A percentile compares a stretch with the other conserved stretches of the same genome.
These are phyloP conservation scores for Pseudogymnoascus sp. DNA, from an alignment of 2,329 filamentous ascomycete genomes.

Conservation along the genomic window DNA sequence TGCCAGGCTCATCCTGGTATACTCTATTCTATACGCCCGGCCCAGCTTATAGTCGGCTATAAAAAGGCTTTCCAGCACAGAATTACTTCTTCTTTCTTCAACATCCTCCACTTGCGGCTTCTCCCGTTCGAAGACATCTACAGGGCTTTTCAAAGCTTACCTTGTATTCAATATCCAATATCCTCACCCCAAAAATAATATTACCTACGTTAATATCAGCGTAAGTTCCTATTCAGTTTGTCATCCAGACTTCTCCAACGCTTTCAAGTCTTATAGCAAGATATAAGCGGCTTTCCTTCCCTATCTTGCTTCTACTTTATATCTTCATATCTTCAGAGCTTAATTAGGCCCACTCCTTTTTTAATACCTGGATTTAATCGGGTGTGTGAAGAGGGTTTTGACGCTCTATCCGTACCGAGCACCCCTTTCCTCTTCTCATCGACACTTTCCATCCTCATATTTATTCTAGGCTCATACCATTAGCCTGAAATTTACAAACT, in stretches of 20 bases:
- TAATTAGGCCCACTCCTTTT: background rate
- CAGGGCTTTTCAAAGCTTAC: background rate
- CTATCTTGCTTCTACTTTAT: background rate
- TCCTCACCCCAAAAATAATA: background rate
- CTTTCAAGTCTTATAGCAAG: background rate
- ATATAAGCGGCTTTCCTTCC: background rate
- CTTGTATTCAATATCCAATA: background rate
- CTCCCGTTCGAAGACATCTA: background rate
- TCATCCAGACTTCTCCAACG: background rate
- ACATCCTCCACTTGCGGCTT: background rate
- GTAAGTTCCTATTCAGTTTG: background rate
- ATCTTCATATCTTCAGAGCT: background rate
- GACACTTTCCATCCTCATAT: background rate
- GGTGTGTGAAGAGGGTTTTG: background rate
- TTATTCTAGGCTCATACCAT: background rate
- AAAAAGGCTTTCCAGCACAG: background rate
- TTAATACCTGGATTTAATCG: too few species aligned
- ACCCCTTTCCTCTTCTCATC: background rate
- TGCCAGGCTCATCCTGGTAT: background rate
- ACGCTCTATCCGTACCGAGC: background rate
- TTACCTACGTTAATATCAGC: background rate
- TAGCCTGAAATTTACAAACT: background rate
- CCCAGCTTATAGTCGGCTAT: background rate
- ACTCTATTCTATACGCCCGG: background rate
- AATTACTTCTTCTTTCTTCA: background rate